Base-by-base conservation (phyloP, 805 yeast genomes). In the Sporopachydermia quercuum region DNA sequence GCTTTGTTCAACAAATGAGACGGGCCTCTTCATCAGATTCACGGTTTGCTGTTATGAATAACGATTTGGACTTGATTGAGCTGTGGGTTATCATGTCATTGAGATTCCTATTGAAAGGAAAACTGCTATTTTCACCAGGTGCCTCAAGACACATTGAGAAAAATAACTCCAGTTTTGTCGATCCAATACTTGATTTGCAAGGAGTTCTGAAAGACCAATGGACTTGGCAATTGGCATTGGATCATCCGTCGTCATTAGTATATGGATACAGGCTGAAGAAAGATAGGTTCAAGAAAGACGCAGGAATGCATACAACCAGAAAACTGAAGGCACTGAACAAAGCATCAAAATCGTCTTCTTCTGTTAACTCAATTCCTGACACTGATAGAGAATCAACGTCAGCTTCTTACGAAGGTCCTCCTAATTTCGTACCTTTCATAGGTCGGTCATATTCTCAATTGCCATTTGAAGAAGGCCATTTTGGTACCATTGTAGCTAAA, bases 161-260 rank as follows among this genome's bases (percentile, higher is more conserved):
- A 8, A n/a, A n/a, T n/a, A n/a, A n/a, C n/a, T 8, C 30, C 8
- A n/a, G 13, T 8, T 8, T 8, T 8, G 30, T n/a, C 8, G 30
- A 8, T 8, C 30, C 39, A 23, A 37, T 44, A 6, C 30, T 44
- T 17, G 47, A 44, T 37, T 30, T 44, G 6, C 47, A 44, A 19
- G 47, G 47, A 3, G 39, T 45, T 4, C 37, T 44, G 17, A 46
- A 17, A 37, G 55, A 50, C 27, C 53, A 47, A 35, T 54, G 59
- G 59, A 49, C 55, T 3, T 54, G 59, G 59, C 56, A 54, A 37
- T 16, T 54, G 34, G 60, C 59, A 6, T 38, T 54, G 18, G 60
- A 54, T 37, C 44, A 42, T 35, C 59, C 59, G 2, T 41, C 46
- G 16, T 45, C 55, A 19, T 43, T 43, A 36, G 49, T 54, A 13